Evolutionary conservation across 1,284 basidiomycete species (phyloP).

Genomic region (Ganoderma sinense): DNA sequence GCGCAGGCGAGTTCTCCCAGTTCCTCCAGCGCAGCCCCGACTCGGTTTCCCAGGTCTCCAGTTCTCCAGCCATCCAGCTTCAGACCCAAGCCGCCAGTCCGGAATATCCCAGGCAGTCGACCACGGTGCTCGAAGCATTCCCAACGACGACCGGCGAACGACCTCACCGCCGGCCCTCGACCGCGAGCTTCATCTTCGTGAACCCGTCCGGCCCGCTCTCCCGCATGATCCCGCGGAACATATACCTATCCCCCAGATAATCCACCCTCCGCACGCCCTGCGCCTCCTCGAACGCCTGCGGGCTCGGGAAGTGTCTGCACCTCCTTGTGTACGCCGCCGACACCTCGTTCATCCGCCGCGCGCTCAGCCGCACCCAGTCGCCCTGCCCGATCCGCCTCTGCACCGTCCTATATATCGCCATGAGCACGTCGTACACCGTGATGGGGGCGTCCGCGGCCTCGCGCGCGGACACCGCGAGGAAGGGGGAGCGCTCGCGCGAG

Average conservation of each 20-base stretch:
- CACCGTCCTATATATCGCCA: constrained; percentile 57
- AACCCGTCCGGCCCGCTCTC: constrained; percentile 45
- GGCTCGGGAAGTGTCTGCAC: constrained; percentile 50
- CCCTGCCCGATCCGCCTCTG: constrained; percentile 60
- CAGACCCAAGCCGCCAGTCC: neutral
- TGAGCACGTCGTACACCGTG: constrained; percentile 64
- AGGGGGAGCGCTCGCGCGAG: constrained; percentile 35
- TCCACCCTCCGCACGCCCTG: constrained; percentile 56
- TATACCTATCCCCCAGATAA: constrained; percentile 57
- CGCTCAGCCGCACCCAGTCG: constrained; percentile 59
- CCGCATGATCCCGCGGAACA: constrained; percentile 63
- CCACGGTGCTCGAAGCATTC: neutral
- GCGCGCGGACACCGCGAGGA: constrained; percentile 33
- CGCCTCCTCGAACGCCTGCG: constrained; percentile 50
- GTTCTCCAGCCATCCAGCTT: neutral
- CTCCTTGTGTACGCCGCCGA: constrained; percentile 64
- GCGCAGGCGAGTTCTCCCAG: neutral
- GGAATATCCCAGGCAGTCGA: neutral
- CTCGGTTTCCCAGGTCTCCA: neutral
- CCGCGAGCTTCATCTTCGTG: constrained; percentile 48
- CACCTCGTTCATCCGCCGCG: constrained; percentile 47
- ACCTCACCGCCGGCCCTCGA: constrained; percentile 30
- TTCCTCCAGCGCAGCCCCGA: neutral
- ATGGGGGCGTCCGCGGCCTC: constrained; percentile 47
- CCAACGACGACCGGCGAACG: no score